These are phyloP conservation scores for Lactifluus rugatus DNA, from an alignment of 768 basidiomycete genomes.

Conservation along the genomic window DNA sequence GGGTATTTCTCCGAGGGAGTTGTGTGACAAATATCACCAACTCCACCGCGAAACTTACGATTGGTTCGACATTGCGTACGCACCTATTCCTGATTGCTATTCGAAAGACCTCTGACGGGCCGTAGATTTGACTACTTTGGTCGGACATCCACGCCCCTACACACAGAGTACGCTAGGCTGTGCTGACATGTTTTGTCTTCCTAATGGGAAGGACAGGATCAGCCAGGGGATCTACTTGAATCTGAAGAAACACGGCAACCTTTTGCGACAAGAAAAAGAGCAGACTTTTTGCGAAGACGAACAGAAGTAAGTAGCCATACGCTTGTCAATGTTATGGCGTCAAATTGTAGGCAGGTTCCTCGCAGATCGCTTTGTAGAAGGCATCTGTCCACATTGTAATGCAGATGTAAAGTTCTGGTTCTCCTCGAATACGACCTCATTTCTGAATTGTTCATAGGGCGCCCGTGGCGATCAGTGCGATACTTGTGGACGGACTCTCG, in stretches of 20 bases:
- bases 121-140: constrained; percentile 91
- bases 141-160: constrained; percentile 80
- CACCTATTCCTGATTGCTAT: not conserved
- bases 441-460: constrained; percentile 41
- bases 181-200: not conserved
- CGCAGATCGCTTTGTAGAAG: constrained; percentile 96
- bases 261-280: constrained; percentile 78
- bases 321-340: constrained; percentile 10
- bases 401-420: constrained; percentile 46
- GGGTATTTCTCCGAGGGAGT: constrained; percentile 60
- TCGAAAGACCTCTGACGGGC: not conserved
- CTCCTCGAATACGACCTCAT: not conserved
- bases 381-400: constrained; percentile 90
- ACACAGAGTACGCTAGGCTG: constrained; percentile 62
- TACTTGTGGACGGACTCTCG: constrained; percentile 81
- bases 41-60: constrained; percentile 89
- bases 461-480: constrained; percentile 99
- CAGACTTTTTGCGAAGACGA: constrained; percentile 96
- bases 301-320: constrained; percentile 45
- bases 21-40: constrained; percentile 86
- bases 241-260: constrained; percentile 62
- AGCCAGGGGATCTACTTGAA: constrained; percentile 84
- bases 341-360: constrained; percentile 52
- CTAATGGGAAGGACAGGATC: constrained; percentile 46
- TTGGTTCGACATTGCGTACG: constrained; percentile 94